These are phyloP conservation scores for Linum usitatissimum DNA, from an alignment of 345 rosid genomes.

Conservation along the genomic window DNA sequence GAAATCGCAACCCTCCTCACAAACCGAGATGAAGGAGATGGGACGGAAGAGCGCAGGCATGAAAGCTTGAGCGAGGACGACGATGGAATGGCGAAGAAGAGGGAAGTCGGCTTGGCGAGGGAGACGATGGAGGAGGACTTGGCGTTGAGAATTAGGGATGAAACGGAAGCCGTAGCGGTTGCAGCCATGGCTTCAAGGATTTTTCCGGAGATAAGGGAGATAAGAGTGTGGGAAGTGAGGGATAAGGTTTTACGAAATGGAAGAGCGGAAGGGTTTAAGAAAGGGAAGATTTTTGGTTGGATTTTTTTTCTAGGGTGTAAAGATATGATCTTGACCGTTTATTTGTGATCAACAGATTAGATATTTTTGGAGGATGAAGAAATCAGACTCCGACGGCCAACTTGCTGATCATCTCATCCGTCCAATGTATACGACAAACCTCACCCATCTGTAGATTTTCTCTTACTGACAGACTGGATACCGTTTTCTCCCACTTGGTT, in stretches of 20 bases:
- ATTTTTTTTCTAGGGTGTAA: neutral
- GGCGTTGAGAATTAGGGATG: conserved; percentile 50
- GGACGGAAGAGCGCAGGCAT: conserved; percentile 26
- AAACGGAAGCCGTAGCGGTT: conserved; percentile 36
- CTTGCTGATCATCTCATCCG: no score
- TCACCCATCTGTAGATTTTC: no score
- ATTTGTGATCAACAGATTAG: no score
- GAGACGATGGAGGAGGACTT: conserved; percentile 26
- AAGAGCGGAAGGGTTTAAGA: conserved; percentile 9
- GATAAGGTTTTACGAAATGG: conserved; percentile 11
- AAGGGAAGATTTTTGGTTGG: neutral
- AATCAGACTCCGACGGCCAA: no score
- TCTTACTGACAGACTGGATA: no score
- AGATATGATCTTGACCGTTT: neutral
- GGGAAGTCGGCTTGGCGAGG: conserved; percentile 25
- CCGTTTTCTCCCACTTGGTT: no score
- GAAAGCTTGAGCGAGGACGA: conserved; percentile 32
- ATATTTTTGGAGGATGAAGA: no score
- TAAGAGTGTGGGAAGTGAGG: neutral
- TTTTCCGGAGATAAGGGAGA: neutral
- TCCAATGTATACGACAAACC: no score
- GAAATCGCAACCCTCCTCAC: conserved; percentile 48
- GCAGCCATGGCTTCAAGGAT: conserved; percentile 39
- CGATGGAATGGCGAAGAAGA: conserved; percentile 22
- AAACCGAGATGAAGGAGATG: conserved; percentile 34